Conservation (phyloP, 371 early-diverging fungal genomes). For the Entomophthora muscae region DNA sequence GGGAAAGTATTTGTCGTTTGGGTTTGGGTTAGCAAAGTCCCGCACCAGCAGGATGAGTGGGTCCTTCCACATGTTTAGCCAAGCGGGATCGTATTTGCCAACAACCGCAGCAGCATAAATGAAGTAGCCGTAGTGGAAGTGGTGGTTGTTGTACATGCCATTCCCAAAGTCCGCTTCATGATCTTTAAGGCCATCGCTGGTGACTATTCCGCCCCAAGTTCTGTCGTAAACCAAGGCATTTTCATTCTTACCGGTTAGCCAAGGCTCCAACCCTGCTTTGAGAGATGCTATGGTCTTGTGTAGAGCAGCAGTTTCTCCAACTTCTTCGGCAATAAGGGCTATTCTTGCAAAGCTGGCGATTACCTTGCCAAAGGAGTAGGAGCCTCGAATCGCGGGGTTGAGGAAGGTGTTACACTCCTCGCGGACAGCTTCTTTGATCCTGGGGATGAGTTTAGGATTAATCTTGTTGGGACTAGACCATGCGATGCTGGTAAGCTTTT, state of each 20-base stretch:
- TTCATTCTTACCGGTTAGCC: constrained; percentile 27
- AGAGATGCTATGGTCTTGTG: constrained; percentile 23
- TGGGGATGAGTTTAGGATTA: constrained; percentile 17
- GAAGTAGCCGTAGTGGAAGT: constrained; percentile 64
- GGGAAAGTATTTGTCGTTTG: constrained; percentile 29
- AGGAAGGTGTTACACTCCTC: constrained; percentile 26
- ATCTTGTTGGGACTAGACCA: constrained; percentile 20
- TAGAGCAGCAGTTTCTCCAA: constrained; percentile 14
- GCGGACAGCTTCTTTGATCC: constrained; percentile 17
- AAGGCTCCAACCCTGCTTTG: constrained; percentile 26
- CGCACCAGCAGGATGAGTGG: constrained; percentile 28
- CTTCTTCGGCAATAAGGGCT: constrained; percentile 28
- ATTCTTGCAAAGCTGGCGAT: constrained; percentile 44
- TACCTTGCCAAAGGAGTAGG: constrained; percentile 58
- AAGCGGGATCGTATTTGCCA: constrained; percentile 36
- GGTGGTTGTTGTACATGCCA: constrained; percentile 49
- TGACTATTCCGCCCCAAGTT: constrained; percentile 14
- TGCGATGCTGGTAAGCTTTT: constrained; percentile 14
- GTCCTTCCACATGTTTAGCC: constrained; percentile 20
- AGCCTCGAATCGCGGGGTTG: constrained; percentile 21
- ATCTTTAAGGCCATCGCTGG: constrained; percentile 9
- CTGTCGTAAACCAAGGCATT: constrained; percentile 41
- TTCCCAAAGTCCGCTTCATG: constrained; percentile 29
- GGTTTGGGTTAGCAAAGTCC: constrained; percentile 43
- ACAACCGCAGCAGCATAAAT: no score